A percentile compares a stretch with the other conserved stretches of the same genome.
These are phyloP conservation scores for Lagenidium giganteum DNA, from an alignment of 352 stramenopile species.

Conservation along the genomic window DNA sequence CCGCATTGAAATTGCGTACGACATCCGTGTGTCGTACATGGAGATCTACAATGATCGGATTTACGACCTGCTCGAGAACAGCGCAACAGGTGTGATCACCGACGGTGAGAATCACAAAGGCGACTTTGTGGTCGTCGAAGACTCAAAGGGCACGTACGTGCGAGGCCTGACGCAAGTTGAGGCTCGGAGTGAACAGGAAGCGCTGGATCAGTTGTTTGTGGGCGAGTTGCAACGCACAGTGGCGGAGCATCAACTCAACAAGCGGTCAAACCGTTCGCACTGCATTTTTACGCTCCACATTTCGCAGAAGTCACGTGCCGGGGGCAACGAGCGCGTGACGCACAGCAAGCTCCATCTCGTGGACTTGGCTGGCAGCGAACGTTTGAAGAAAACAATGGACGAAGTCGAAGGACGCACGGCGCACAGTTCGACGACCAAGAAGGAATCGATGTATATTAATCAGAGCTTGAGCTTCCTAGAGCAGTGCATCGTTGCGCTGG, in stretches of 20 bases:
- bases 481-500: conserved; percentile 91
- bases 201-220: conserved; percentile 89
- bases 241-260: conserved; percentile 93
- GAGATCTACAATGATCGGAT: conserved; percentile 97
- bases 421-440: conserved; percentile 92
- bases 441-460: conserved; percentile 98
- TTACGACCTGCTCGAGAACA: conserved; percentile 81
- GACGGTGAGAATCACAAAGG: conserved; percentile 11
- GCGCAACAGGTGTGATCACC: conserved; percentile 14
- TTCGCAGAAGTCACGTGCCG: conserved; percentile 77
- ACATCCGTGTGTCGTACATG: conserved; percentile 89
- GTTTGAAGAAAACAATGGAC: conserved; percentile 91
- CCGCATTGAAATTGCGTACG: conserved; percentile 86
- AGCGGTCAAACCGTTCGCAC: conserved; percentile 92
- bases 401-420: conserved; percentile 25
- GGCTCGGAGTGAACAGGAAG: conserved; percentile 75
- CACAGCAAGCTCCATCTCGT: conserved; percentile 93
- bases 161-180: conserved; percentile 85
- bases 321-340: conserved; percentile 67
- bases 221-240: conserved; percentile 91
- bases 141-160: conserved; percentile 77
- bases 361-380: conserved; percentile 93
- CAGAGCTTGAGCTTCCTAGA: conserved; percentile 94
- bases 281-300: conserved; percentile 92
- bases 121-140: conserved; percentile 85